These are phyloP conservation scores for Anisogramma anomala DNA, from an alignment of 2,329 filamentous ascomycete species.

Conservation along the genomic window DNA sequence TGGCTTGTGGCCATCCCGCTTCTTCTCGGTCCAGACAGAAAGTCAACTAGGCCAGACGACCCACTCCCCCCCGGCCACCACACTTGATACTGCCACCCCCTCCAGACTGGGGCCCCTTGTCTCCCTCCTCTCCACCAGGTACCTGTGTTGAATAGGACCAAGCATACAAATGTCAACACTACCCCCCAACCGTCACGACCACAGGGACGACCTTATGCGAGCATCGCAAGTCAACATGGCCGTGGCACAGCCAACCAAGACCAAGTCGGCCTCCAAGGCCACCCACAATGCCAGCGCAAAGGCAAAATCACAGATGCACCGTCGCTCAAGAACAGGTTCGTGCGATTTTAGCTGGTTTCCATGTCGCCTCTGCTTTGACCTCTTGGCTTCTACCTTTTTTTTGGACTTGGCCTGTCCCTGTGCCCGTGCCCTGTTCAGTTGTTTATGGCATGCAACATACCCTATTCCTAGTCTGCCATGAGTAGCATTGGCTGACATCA, in stretches of 20 bases:
- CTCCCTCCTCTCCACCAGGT: conserved; percentile 26
- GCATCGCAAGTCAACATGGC: conserved; percentile 48
- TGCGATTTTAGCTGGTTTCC: conserved; percentile 21
- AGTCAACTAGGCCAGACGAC: conserved; percentile 16
- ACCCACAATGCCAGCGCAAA: conserved; percentile 43
- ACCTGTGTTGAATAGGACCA: conserved; percentile 23
- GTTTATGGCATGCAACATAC: conserved; percentile 11
- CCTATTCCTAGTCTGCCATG: neutral
- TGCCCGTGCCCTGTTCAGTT: too few species aligned
- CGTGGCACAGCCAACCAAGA: conserved; percentile 45
- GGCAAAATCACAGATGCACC: conserved; percentile 76
- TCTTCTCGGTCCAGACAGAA: conserved; percentile 28
- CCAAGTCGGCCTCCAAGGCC: conserved; percentile 45
- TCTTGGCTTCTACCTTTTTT: conserved; percentile 10
- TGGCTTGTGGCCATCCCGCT: conserved; percentile 27
- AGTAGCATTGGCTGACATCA: conserved; percentile 23
- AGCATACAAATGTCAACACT: conserved; percentile 54
- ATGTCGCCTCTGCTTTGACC: conserved; percentile 1
- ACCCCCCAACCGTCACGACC: conserved; percentile 40
- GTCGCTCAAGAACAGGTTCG: conserved; percentile 87
- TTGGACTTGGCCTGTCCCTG: conserved; percentile 17
- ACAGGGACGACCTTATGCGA: conserved; percentile 38
- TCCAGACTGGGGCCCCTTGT: conserved; percentile 13
- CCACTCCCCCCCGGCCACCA: conserved; percentile 18
- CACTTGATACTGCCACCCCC: conserved; percentile 20